Conservation (phyloP, 192 early-diverging fungal species). For the Coemansia sp. region DNA sequence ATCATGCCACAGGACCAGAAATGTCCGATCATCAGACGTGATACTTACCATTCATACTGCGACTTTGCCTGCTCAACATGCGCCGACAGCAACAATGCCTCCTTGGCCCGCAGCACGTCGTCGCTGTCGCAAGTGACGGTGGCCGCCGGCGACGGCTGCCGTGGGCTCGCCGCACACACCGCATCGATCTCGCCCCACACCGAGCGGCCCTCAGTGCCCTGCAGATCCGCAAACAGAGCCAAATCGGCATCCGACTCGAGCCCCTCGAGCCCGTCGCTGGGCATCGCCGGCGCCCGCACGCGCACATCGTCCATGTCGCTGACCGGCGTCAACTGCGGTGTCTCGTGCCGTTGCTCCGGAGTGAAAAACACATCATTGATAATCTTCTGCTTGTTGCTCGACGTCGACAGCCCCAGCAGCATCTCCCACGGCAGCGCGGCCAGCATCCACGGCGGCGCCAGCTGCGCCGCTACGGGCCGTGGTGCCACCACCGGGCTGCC, state of each 20-base stretch:
- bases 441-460: conserved; percentile 50
- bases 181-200: conserved; percentile 49
- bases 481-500: conserved; percentile 47
- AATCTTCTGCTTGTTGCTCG: conserved; percentile 39
- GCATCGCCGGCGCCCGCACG: conserved; percentile 23
- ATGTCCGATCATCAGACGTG: not conserved
- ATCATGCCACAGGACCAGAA: not conserved
- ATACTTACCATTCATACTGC: conserved; percentile 49
- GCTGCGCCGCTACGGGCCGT: conserved; percentile 50
- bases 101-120: conserved; percentile 10
- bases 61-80: conserved; percentile 53
- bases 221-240: conserved; percentile 49
- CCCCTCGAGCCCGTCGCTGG: conserved; percentile 36
- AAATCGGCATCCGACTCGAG: conserved; percentile 43
- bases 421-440: conserved; percentile 47
- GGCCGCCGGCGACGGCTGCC: conserved; percentile 51
- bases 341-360: conserved; percentile 45
- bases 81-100: conserved; percentile 33
- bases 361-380: conserved; percentile 57
- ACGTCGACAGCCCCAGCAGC: conserved; percentile 32
- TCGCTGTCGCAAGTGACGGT: conserved; percentile 43
- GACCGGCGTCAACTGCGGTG: conserved; percentile 51
- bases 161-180: conserved; percentile 28
- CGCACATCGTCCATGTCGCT: conserved; percentile 48
- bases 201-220: conserved; percentile 24